Evolutionary conservation across 306 rosid genomes (phyloP).

Genomic region (Vicia sativa): DNA sequence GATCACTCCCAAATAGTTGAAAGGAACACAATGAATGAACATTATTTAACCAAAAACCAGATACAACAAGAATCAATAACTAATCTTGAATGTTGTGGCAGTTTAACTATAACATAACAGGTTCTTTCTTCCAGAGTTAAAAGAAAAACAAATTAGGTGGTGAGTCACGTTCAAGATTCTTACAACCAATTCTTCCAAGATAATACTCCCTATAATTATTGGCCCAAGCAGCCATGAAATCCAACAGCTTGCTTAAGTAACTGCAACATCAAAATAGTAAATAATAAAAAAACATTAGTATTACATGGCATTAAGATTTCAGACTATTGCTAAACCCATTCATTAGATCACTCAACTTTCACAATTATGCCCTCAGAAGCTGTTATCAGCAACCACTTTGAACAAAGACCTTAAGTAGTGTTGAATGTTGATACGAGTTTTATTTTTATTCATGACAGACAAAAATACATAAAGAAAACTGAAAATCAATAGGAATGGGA

Average conservation of each 20-base stretch:
- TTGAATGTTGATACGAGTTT: background rate
- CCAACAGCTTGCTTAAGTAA: slow-evolving; percentile 65
- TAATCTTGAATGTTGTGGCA: slow-evolving; percentile 13
- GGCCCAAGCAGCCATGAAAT: slow-evolving; percentile 45
- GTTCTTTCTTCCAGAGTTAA: slow-evolving; percentile 24
- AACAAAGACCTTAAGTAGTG: slow-evolving; percentile 19
- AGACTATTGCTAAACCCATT: background rate
- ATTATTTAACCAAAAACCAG: slow-evolving; percentile 31
- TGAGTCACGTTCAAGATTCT: slow-evolving; percentile 33
- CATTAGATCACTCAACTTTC: slow-evolving; percentile 24
- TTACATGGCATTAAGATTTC: slow-evolving; percentile 5
- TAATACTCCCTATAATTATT: slow-evolving; percentile 29
- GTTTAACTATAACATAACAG: slow-evolving; percentile 18
- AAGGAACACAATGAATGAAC: slow-evolving; percentile 19
- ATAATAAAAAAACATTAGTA: slow-evolving; percentile 34
- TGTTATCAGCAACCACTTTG: slow-evolving; percentile 13
- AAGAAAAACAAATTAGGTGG: slow-evolving; percentile 11
- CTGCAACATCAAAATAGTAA: slow-evolving; percentile 57
- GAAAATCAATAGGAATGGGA: slow-evolving; percentile 6
- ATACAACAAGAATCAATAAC: slow-evolving; percentile 33
- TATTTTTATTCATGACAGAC: background rate
- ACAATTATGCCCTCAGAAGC: background rate
- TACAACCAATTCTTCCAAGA: slow-evolving; percentile 28
- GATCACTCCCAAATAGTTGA: background rate
- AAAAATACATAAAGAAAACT: slow-evolving; percentile 25